Base-by-base conservation (phyloP, 139 green algal species). In the Picocystis salinarum region DNA sequence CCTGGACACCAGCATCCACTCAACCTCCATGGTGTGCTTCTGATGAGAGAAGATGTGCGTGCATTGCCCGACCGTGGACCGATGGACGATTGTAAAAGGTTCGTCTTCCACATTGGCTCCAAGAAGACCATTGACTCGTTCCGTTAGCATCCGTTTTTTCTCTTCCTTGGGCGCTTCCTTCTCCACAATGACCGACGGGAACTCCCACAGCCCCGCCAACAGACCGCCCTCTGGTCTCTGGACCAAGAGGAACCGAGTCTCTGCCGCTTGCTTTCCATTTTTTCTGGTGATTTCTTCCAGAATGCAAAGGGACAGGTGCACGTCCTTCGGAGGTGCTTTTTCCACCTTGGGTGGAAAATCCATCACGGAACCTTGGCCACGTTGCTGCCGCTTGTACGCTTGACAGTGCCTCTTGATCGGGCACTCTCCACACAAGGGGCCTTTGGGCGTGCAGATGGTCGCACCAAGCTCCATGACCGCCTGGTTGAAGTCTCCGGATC, bases 391-490 rank as follows among this genome's bases (percentile, higher is more conserved):
- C 34, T n/a, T 44, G 41, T 26, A 36, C 25, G 59, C 59, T 0
- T 18, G 34, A 45, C 83, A 94, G 9, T 31, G 37, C 12, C 12
- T 23, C 4, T 29, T 39, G 9, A 80, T 28, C 23, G 84, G 80
- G 67, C 85, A 94, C 0, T 24, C 36, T 11, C 6, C 49, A 50
- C 84, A 95, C 31, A 50, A 22, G 1, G 85, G 61, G 19, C 66
- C 59, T 23, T 56, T 58, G 6, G 76, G 73, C 11, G 69, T 63
- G 64, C 86, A 96, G 4, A 92, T 56, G 0, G 66, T 80, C 10
- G 85, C 82, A 0, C 86, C 86, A 17, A 93, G 71, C 73, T 96
- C 86, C 86, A 96, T 96, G 45, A 96, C 52, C 15, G 83, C 83
- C 76, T 95, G 85, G 60, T 95, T 95, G 64, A 87, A 91, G 62